These are phyloP conservation scores for Malbranchea cinnamomea DNA, from an alignment of 2,329 filamentous ascomycete genomes.

Conservation along the genomic window DNA sequence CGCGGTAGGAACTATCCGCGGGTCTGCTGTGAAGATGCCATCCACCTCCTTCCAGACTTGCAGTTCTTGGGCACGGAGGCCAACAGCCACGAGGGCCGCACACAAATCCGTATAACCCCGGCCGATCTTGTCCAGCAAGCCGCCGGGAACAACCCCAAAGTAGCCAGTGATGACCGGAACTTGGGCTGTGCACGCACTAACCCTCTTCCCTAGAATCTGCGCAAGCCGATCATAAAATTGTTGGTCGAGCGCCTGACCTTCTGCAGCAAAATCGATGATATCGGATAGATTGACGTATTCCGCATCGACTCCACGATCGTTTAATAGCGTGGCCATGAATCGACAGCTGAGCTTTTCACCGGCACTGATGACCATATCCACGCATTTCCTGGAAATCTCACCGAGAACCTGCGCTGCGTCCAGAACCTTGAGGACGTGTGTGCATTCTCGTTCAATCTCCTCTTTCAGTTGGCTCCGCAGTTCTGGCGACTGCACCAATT, in stretches of 20 bases:
- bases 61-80: conserved; percentile 70
- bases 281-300: conserved; percentile 85
- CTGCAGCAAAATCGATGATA: conserved; percentile 50
- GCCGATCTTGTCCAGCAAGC: conserved; percentile 79
- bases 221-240: conserved; percentile 56
- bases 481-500: conserved; percentile 42
- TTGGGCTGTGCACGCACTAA: conserved; percentile 48
- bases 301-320: conserved; percentile 66
- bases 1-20: conserved; percentile 83
- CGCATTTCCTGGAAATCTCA: conserved; percentile 63
- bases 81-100: conserved; percentile 80
- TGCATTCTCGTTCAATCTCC: conserved; percentile 65
- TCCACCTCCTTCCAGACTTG: conserved; percentile 99
- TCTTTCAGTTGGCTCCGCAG: conserved; percentile 45
- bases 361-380: conserved; percentile 82
- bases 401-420: conserved; percentile 45
- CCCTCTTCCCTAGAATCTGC: conserved; percentile 45
- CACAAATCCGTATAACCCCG: conserved; percentile 95
- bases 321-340: conserved; percentile 73
- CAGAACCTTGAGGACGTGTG: conserved; percentile 60
- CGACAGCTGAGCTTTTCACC: conserved; percentile 92
- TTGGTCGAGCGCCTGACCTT: conserved; percentile 44
- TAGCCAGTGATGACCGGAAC: conserved; percentile 81
- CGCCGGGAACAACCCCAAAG: conserved; percentile 85
- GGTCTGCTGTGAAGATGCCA: conserved; percentile 79